Base-by-base conservation (phyloP, 306 rosid species). In the Arachis hypogaea region DNA sequence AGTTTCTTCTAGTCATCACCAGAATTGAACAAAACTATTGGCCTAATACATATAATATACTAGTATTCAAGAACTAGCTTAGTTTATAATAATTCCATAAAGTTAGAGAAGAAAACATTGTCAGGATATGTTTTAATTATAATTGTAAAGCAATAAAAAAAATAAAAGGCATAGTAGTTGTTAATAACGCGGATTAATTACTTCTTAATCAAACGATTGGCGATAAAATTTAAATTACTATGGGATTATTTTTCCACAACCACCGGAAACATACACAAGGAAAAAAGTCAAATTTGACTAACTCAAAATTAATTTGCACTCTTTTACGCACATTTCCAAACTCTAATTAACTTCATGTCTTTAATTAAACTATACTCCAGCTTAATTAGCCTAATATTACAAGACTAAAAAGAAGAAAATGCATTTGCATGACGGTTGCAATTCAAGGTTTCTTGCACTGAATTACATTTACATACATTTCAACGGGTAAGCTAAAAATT, bases 241-340 rank as follows among this genome's bases (percentile, higher is more conserved):
- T 47, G 62, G 2, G 12, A 63, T 47, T 68, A 18, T 28, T 66
- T 81, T 79, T 72, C 79, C 69, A 67, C 82, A 78, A 77, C 82
- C 65, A 76, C 72, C 79, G 18, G 49, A 61, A 61, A 73, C 38
- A 69, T 33, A 33, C 38, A 33, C 38, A 33, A 4, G 63, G 59
- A 6, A 72, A 69, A 45, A 63, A 0, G 73, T 71, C 75, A 57
- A 78, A 71, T 74, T 71, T 59, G 70, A 73, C 78, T 12, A 51
- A 44, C 52, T 0, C 62, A 77, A 80, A 73, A 77, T 22, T 68
- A 52, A 22, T 60, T 71, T 47, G 38, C 57, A 68, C 61, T 68
- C 43, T 57, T 82, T 36, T 64, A 36, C 16, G 57, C 45, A 22
- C 16, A 56, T 54, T 67, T 69, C 6, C 41, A 66, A 65, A 44